A percentile compares a stretch with the other conserved stretches of the same genome.
Conservation (phyloP, 495 filamentous ascomycete genomes). For the Trichoderma erinaceum region DNA sequence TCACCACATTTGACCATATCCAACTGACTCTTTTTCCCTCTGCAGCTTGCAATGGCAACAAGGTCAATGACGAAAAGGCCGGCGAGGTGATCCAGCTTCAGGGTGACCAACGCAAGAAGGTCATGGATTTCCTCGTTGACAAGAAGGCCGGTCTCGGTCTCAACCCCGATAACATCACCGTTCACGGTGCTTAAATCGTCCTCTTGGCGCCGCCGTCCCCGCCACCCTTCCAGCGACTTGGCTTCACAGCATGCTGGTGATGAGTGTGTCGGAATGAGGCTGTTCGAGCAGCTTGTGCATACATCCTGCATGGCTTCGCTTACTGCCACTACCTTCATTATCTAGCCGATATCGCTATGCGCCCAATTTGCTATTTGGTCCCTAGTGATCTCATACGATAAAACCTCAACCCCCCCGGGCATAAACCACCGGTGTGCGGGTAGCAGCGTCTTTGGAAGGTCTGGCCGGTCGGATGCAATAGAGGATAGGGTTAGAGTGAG, state of each 20-base stretch:
- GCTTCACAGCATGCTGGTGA: constrained; percentile 15
- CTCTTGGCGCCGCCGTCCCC: constrained; percentile 9
- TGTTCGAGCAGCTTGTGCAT: constrained; percentile 6
- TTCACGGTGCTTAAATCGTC: constrained; percentile 69
- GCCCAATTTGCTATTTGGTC: not conserved
- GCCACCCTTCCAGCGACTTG: constrained; percentile 13
- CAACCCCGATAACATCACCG: constrained; percentile 96
- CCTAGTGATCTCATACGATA: not conserved
- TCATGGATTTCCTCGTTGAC: constrained; percentile 93
- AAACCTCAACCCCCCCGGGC: not conserved
- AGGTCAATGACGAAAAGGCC: constrained; percentile 94
- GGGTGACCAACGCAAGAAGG: constrained; percentile 97
- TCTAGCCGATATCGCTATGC: not conserved
- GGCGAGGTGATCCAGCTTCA: constrained; percentile 99
- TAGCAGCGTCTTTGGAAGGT: not conserved
- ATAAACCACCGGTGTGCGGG: constrained; percentile 8
- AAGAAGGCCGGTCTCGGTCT: constrained; percentile 88
- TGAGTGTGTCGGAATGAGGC: constrained; percentile 15
- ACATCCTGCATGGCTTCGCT: not conserved
- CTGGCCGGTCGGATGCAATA: constrained; percentile 1
- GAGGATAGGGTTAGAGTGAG: not conserved
- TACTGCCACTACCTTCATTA: not conserved
- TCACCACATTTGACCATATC: constrained; percentile 1
- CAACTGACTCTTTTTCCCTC: constrained; percentile 18
- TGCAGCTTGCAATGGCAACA: constrained; percentile 99